These are phyloP conservation scores for Arabidopsis thaliana DNA, from an alignment of 345 rosid genomes.

Conservation along the genomic window TAIR10.1 NC_003070.9:7993001-7993500, in stretches of 20 bases:
- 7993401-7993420: neutral
- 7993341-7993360: neutral
- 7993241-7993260: no score
- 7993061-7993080: conserved; percentile 4
- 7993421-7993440: neutral
- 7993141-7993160: neutral
- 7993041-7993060: neutral
- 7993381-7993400: conserved; percentile 3
- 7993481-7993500: neutral
- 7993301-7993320: neutral
- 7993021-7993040: neutral
- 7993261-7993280: neutral
- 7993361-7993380: conserved; percentile 3
- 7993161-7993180: neutral
- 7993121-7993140: neutral
- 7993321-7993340: neutral
- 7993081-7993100: neutral
- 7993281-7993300: neutral
- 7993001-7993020: neutral
- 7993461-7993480: neutral
- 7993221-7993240: no score
- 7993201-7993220: neutral
- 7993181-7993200: neutral
- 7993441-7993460: neutral
- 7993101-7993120: neutral